Evolutionary conservation across 371 early-diverging fungal genomes (phyloP).

Genomic region (Mucor irregularis): DNA sequence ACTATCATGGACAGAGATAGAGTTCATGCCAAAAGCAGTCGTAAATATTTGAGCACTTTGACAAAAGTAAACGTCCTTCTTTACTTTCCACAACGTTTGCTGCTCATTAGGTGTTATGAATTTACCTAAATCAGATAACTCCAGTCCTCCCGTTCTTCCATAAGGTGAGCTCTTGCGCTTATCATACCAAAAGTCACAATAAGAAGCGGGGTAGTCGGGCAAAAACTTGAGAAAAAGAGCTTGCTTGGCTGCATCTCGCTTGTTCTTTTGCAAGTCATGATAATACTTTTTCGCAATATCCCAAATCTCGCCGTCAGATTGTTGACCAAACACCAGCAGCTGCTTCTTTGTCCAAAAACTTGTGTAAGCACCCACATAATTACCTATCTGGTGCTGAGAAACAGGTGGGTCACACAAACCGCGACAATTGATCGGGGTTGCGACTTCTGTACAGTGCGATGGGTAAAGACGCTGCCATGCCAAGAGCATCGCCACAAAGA

Average conservation of each 20-base stretch:
- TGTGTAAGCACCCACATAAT: slow-evolving; percentile 35
- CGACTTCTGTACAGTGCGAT: slow-evolving; percentile 1
- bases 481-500: slow-evolving; percentile 23
- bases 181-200: slow-evolving; percentile 24
- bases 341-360: slow-evolving; percentile 18
- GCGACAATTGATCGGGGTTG: slow-evolving; percentile 43
- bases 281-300: slow-evolving; percentile 24
- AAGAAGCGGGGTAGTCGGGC: slow-evolving; percentile 31
- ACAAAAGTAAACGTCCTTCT: slow-evolving; percentile 30
- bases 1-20: slow-evolving; percentile 18
- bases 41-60: slow-evolving; percentile 39
- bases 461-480: slow-evolving; percentile 34
- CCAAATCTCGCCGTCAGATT: slow-evolving; percentile 27
- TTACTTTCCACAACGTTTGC: slow-evolving; percentile 11
- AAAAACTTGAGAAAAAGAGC: slow-evolving; percentile 23
- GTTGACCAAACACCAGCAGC: not conserved
- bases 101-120: not conserved
- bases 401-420: slow-evolving; percentile 33
- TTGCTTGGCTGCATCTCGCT: slow-evolving; percentile 18
- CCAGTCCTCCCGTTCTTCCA: slow-evolving; percentile 42
- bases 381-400: slow-evolving; percentile 34
- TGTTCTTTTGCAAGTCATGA: slow-evolving; percentile 15
- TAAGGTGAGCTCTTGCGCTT: slow-evolving; percentile 18
- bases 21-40: slow-evolving; percentile 21
- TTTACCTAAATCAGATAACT: slow-evolving; percentile 42